A percentile compares a stretch with the other conserved stretches of the same genome.
These are phyloP conservation scores for Claviceps capensis DNA, from an alignment of 2,329 filamentous ascomycete genomes.

Conservation along the genomic window DNA sequence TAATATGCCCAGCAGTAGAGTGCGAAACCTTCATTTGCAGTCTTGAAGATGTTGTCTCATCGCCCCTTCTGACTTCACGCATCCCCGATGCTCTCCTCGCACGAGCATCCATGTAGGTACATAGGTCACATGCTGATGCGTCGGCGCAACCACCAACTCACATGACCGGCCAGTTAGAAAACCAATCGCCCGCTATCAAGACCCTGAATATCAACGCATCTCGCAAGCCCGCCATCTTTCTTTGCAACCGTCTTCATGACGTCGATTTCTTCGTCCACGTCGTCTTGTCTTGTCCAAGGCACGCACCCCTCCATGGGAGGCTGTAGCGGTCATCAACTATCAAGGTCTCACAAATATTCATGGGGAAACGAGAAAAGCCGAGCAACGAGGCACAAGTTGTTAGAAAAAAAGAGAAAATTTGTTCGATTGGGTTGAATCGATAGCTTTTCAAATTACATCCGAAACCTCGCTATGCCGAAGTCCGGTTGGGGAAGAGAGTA, in stretches of 20 bases:
- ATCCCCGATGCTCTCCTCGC: background rate
- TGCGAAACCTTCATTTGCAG: conserved; percentile 2
- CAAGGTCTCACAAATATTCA: conserved; percentile 15
- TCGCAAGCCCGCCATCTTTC: background rate
- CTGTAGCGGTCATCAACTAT: conserved; percentile 2
- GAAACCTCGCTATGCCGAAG: conserved; percentile 33
- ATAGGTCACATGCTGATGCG: background rate
- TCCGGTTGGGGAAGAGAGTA: conserved; percentile 24
- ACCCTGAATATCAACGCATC: too few species aligned
- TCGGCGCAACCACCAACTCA: background rate
- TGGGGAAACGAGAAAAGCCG: conserved; percentile 11
- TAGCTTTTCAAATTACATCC: conserved; percentile 46
- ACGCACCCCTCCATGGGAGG: background rate
- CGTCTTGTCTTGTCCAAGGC: background rate
- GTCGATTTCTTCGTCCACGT: background rate
- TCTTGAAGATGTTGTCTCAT: background rate
- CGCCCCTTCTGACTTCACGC: background rate
- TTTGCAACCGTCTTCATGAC: background rate
- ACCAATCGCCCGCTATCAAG: too few species aligned
- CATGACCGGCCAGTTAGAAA: too few species aligned
- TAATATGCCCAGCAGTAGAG: conserved; percentile 8
- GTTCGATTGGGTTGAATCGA: conserved; percentile 37
- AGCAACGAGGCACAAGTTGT: conserved; percentile 16
- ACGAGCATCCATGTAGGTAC: background rate
- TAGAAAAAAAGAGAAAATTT: conserved; percentile 29